These are phyloP conservation scores for Curvularia verruculosa DNA, from an alignment of 2,329 filamentous ascomycete species.

Conservation along the genomic window DNA sequence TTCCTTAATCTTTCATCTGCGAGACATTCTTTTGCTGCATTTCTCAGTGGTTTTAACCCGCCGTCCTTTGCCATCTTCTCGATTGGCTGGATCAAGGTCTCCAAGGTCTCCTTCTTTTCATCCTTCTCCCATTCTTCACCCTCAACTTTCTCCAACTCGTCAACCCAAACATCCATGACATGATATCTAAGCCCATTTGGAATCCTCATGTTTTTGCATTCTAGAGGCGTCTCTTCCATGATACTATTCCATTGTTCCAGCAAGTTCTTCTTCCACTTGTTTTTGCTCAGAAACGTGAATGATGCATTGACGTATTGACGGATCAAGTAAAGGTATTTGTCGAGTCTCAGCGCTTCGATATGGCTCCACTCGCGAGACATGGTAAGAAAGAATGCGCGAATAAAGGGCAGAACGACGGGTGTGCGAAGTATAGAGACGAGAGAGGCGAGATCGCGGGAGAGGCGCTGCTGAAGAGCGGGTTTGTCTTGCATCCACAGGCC, in stretches of 20 bases:
- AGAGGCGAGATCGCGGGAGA: conserved; percentile 76
- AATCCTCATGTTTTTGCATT: conserved; percentile 61
- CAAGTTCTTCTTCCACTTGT: conserved; percentile 48
- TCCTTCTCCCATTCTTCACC: conserved; percentile 50
- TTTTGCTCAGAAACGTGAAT: conserved; percentile 59
- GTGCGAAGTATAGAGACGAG: conserved; percentile 67
- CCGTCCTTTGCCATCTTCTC: conserved; percentile 62
- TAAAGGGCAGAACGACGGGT: conserved; percentile 50
- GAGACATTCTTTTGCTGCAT: conserved; percentile 71
- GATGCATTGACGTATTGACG: conserved; percentile 77
- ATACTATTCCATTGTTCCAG: conserved; percentile 56
- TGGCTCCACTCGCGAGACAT: conserved; percentile 59
- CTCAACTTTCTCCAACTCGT: conserved; percentile 79
- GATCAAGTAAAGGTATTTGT: conserved; percentile 90
- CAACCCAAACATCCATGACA: conserved; percentile 87
- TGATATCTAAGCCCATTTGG: conserved; percentile 87
- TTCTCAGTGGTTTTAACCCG: conserved; percentile 73
- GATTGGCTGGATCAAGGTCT: conserved; percentile 61
- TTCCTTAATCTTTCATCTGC: conserved; percentile 75
- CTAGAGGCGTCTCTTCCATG: conserved; percentile 54
- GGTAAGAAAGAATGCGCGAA: conserved; percentile 59
- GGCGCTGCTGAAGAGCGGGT: conserved; percentile 81
- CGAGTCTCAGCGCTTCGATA: conserved; percentile 66
- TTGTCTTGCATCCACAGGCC: conserved; percentile 94
- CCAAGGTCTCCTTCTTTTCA: conserved; percentile 48